phyloP scores from a whole-genome alignment of 805 yeast species.

The Ascoidea asiatica region DNA sequence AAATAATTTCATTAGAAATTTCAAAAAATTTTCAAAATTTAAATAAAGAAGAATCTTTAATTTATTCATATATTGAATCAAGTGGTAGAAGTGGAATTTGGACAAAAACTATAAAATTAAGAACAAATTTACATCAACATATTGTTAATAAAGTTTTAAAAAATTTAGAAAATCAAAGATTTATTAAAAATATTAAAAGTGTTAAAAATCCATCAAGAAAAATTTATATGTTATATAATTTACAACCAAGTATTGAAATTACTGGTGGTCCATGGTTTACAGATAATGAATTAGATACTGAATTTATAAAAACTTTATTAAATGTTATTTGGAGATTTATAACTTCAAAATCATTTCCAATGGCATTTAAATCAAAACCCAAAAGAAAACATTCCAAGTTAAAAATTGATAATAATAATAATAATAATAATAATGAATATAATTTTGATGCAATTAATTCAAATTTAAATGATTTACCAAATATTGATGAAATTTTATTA shows the following conservation, averaged over 20 bases:
- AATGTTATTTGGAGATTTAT: conserved; percentile 83
- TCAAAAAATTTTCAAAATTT: conserved; percentile 68
- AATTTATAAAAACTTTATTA: conserved; percentile 74
- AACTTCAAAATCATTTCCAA: conserved; percentile 64
- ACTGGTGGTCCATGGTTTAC: conserved; percentile 99
- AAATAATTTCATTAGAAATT: conserved; percentile 58
- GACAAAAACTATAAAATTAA: conserved; percentile 83
- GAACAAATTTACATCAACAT: conserved; percentile 82
- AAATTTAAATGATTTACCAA: conserved; percentile 49
- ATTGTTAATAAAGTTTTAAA: conserved; percentile 79
- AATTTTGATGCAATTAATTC: conserved; percentile 31
- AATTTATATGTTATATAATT: conserved; percentile 85
- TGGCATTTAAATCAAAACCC: conserved; percentile 35
- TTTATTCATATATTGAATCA: conserved; percentile 83
- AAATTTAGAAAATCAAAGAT: conserved; percentile 63
- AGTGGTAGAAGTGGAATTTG: conserved; percentile 93
- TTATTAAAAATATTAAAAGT: conserved; percentile 78
- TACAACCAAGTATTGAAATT: conserved; percentile 89
- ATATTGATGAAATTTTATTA: conserved; percentile 58
- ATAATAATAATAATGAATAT: conserved; percentile 12
- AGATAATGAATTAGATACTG: conserved; percentile 87
- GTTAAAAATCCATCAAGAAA: conserved; percentile 91
- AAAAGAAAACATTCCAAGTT: neutral
- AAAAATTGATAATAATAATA: conserved; percentile 15
- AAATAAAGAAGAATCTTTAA: conserved; percentile 81